A percentile compares a stretch with the other conserved stretches of the same genome.
These are phyloP conservation scores for Sanchytrium tribonematis DNA, from an alignment of 371 early-diverging fungal genomes.

Conservation along the genomic window DNA sequence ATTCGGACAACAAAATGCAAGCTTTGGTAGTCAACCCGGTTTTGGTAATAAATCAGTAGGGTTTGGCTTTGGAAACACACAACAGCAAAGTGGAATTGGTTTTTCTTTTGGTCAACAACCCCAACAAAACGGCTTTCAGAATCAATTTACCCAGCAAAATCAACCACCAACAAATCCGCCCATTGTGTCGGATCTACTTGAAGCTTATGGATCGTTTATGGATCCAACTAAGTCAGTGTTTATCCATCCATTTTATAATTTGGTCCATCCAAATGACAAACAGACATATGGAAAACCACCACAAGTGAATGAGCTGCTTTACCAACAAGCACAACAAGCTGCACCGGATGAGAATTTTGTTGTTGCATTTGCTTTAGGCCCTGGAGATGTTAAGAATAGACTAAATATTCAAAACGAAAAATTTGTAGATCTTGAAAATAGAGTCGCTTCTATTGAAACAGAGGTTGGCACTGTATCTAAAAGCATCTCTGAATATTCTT, in stretches of 20 bases:
- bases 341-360: neutral
- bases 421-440: neutral
- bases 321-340: neutral
- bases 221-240: neutral
- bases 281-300: neutral
- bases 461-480: neutral
- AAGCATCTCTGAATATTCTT: neutral
- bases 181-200: neutral
- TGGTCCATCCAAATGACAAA: neutral
- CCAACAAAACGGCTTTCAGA: too few relatives aligned
- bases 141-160: neutral
- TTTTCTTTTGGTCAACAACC: neutral
- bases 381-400: neutral
- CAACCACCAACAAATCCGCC: neutral
- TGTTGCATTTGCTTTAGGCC: neutral
- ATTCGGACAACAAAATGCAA: neutral
- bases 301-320: neutral
- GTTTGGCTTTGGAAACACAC: neutral
- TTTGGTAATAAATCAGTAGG: neutral
- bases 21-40: neutral
- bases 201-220: neutral
- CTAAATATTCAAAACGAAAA: neutral
- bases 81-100: neutral
- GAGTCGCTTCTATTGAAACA: neutral
- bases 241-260: neutral